A percentile compares a stretch with the other conserved stretches of the same genome.
These are phyloP conservation scores for Macrocybe gigantea DNA, from an alignment of 768 basidiomycete genomes.

Conservation along the genomic window DNA sequence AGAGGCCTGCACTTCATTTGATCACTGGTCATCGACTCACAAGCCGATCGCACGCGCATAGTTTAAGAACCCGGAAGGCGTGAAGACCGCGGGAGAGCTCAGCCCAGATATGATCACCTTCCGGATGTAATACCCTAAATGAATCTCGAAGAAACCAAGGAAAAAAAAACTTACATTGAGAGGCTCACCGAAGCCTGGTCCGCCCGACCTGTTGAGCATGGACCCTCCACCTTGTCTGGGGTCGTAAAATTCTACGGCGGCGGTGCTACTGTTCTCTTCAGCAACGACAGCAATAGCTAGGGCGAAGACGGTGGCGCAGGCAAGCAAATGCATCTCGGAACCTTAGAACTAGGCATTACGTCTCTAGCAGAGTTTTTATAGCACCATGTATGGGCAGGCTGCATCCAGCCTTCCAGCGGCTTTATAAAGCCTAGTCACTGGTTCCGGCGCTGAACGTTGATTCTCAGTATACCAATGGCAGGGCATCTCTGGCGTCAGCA, in stretches of 20 bases:
- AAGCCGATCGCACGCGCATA: conserved; percentile 50
- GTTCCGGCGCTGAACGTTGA: no score
- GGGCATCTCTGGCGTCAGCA: no score
- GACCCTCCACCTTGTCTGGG: conserved; percentile 15
- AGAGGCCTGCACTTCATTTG: no score
- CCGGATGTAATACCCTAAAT: not conserved
- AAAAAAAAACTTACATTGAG: conserved; percentile 26
- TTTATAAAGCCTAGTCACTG: no score
- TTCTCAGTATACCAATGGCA: no score
- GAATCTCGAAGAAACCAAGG: not conserved
- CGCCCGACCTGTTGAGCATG: conserved; percentile 16
- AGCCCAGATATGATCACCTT: conserved; percentile 53
- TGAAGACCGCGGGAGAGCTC: conserved; percentile 44
- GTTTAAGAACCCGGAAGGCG: conserved; percentile 39
- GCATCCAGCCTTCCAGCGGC: no score
- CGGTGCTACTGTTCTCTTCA: not conserved
- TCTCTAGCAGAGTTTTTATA: no score
- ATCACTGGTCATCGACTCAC: conserved; percentile 23
- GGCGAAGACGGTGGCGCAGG: not conserved
- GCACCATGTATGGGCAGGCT: no score
- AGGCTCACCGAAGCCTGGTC: conserved; percentile 15
- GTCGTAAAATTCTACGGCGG: conserved; percentile 14
- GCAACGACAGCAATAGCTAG: not conserved
- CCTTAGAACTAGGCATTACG: no score
- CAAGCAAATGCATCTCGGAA: no score